phyloP scores from a whole-genome alignment of 2,329 filamentous ascomycete species.

The Phaeoacremonium minimum region DNA sequence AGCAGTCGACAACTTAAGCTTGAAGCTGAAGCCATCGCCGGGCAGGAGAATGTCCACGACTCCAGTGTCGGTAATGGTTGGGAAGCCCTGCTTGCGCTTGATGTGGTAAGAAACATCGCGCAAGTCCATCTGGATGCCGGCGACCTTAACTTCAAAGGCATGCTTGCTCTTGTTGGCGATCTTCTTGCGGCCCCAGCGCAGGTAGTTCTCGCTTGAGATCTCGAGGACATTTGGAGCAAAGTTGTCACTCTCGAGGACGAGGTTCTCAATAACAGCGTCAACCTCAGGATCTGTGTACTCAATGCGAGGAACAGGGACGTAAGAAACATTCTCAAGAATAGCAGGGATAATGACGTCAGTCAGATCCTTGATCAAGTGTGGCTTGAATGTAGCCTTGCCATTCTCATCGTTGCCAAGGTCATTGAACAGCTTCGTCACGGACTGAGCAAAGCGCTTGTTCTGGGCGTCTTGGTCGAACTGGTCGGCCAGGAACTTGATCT shows the following conservation, averaged over 20 bases:
- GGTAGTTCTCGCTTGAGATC: conserved; percentile 87
- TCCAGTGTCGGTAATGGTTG: conserved; percentile 79
- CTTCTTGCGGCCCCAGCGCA: conserved; percentile 90
- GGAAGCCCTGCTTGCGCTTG: conserved; percentile 93
- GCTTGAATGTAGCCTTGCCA: conserved; percentile 87
- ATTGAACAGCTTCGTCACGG: conserved; percentile 79
- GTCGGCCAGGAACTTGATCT: conserved; percentile 82
- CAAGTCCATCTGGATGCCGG: conserved; percentile 89
- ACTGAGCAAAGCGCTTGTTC: conserved; percentile 74
- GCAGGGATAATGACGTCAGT: conserved; percentile 81
- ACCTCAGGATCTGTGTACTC: conserved; percentile 83
- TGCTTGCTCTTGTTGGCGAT: conserved; percentile 78
- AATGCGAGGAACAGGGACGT: conserved; percentile 89
- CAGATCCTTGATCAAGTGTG: conserved; percentile 84
- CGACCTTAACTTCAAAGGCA: conserved; percentile 74
- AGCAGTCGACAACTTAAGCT: conserved; percentile 80
- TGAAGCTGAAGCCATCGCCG: conserved; percentile 86
- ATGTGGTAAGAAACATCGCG: conserved; percentile 90
- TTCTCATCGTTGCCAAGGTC: conserved; percentile 82
- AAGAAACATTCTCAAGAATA: conserved; percentile 78
- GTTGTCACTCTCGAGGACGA: conserved; percentile 94
- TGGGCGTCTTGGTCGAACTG: conserved; percentile 87
- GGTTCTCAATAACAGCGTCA: conserved; percentile 88
- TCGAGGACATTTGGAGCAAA: conserved; percentile 91
- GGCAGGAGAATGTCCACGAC: conserved; percentile 84